Percentiles rank a stretch among this genome's conserved stretches.
These are phyloP conservation scores for Rhodomyrtus tomentosa DNA, from an alignment of 345 rosid genomes.

Conservation along the genomic window DNA sequence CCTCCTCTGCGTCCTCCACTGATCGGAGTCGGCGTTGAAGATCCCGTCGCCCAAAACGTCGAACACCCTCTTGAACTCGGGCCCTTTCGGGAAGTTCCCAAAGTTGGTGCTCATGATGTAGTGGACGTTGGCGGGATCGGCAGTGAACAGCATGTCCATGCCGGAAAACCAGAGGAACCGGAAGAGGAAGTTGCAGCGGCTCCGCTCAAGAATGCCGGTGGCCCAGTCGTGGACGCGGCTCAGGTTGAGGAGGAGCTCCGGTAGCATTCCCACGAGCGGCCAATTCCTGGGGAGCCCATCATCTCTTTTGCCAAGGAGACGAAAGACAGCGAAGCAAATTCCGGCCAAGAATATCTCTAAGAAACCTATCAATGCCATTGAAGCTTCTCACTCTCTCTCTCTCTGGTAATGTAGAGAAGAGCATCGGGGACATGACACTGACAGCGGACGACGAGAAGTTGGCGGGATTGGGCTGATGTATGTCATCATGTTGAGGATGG, in stretches of 20 bases:
- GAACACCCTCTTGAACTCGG: conserved; percentile 33
- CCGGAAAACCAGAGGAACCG: conserved; percentile 24
- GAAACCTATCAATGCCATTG: neutral
- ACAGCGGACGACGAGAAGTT: neutral
- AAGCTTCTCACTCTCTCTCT: neutral
- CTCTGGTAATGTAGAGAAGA: neutral
- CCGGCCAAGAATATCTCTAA: conserved; percentile 20
- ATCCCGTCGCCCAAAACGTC: conserved; percentile 54
- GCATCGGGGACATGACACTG: neutral
- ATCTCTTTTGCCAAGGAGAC: neutral
- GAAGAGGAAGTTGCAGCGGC: conserved; percentile 14
- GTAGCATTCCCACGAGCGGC: conserved; percentile 55
- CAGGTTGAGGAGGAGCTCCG: conserved; percentile 14
- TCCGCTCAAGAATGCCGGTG: conserved; percentile 12
- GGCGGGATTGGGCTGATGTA: neutral
- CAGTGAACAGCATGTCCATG: conserved; percentile 22
- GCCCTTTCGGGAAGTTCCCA: conserved; percentile 47
- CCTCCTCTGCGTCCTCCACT: conserved; percentile 41
- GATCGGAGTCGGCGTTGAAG: conserved; percentile 29
- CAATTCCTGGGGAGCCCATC: conserved; percentile 17
- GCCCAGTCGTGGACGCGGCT: conserved; percentile 19
- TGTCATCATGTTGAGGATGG: neutral
- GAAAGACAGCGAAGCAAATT: conserved; percentile 16
- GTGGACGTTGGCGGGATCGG: conserved; percentile 47
- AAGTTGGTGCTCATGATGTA: conserved; percentile 50